Evolutionary conservation across 2,329 filamentous ascomycete genomes (phyloP), one percentile per base, ranked within the genome.

Genomic region (Endoconidiophora laricicola): DNA sequence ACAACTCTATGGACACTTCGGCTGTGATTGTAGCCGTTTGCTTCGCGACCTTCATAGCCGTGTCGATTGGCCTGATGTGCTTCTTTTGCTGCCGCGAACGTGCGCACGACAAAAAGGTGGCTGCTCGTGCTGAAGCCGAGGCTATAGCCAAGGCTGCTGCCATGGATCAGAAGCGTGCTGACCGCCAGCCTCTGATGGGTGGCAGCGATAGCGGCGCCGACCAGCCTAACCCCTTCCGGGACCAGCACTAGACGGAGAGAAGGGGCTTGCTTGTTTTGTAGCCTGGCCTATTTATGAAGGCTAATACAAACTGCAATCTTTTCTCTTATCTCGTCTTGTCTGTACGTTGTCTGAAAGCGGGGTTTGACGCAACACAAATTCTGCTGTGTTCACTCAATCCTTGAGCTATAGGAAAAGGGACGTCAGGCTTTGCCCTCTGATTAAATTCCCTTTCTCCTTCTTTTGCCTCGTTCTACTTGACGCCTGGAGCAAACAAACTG

Each of bases 21-120:
- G 72, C 69, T 54, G 63, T 72, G 57, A 62, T 73, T 58, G 65
- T 76, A 54, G 62, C 66, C 57, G 61, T 72, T 55, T 56, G 70
- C 59, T 69, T 78, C 37, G 68, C 63, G 50, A 54, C 60, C n/a
- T 62, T 60, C 52, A 57, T 70, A 54, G 59, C 62, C 55, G 41
- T 64, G 47, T 61, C 64, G 55, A 54, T 70, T 53, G 60, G 57
- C 44, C 56, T 62, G 54, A 60, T 77, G 50, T 66, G 68, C 58
- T 69, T 69, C 65, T 63, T 70, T 55, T 76, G 71, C 68, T 71
- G 67, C 65, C 63, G 64, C 54, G 73, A 77, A 56, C 64, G 67
- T 56, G 61, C 60, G 59, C 56, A 64, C 56, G 65, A 72, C 57
- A 66, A 65, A 59, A 62, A 64, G 44, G 60, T 66, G 33, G 61